A percentile compares a stretch with the other conserved stretches of the same genome.
These are phyloP conservation scores for Halteria grandinella DNA, from an alignment of 73 alveolate species.

Conservation along the genomic window DNA sequence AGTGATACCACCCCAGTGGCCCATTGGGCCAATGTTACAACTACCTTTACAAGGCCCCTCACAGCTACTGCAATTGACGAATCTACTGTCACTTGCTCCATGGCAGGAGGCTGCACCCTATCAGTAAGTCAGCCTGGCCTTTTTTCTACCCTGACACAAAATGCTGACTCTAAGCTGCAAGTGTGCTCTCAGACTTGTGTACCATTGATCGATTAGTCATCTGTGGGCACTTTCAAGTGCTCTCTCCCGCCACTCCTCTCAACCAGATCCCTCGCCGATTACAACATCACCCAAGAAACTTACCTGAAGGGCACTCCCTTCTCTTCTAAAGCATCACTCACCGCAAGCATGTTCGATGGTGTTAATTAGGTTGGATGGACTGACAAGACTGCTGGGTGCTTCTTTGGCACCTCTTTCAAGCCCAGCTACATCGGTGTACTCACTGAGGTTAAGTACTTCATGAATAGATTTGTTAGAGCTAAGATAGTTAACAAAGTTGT, in stretches of 20 bases:
- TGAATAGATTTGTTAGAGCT: not conserved
- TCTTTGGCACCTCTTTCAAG: not conserved
- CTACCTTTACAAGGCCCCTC: too few relatives aligned
- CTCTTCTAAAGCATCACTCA: not conserved
- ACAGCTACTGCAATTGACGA: too few relatives aligned
- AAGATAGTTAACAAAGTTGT: not conserved
- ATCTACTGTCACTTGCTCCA: too few relatives aligned
- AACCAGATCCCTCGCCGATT: constrained; percentile 6
- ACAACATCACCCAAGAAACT: not conserved
- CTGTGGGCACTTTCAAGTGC: not conserved
- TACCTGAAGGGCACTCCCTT: not conserved
- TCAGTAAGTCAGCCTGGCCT: not conserved
- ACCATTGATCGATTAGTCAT: not conserved
- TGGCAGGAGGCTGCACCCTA: constrained; percentile 42
- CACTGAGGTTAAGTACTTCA: constrained; percentile 32
- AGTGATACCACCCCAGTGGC: too few relatives aligned
- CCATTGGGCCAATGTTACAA: too few relatives aligned
- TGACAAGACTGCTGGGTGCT: constrained; percentile 4
- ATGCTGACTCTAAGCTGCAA: not conserved
- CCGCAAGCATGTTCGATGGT: not conserved
- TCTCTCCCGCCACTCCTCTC: constrained; percentile 8
- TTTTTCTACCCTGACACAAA: not conserved
- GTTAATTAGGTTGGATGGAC: constrained; percentile 1
- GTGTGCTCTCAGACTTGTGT: not conserved
- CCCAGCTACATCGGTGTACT: constrained; percentile 22